A percentile compares a stretch with the other conserved stretches of the same genome.
phyloP scores from a whole-genome alignment of 2,329 filamentous ascomycete species.

The Colletotrichum filicis region DNA sequence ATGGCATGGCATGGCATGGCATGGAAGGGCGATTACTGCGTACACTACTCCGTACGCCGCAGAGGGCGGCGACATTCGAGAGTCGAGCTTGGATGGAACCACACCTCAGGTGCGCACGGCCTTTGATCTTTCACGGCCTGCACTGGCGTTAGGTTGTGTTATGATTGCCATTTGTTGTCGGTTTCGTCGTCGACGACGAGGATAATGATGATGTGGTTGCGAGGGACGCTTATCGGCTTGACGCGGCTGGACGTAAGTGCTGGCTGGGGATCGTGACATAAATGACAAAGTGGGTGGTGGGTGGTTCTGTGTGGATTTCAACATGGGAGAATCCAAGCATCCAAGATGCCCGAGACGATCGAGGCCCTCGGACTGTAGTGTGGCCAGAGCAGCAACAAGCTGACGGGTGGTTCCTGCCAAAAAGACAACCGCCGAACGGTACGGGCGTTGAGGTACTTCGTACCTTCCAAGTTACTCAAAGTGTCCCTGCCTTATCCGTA shows the following conservation, averaged over 20 bases:
- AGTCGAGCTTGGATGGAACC: conserved; percentile 3
- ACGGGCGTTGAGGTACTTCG: background rate
- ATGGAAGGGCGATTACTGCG: background rate
- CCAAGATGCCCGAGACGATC: conserved; percentile 27
- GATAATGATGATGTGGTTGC: background rate
- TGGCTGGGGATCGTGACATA: background rate
- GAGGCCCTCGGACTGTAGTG: conserved; percentile 1
- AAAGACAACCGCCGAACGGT: background rate
- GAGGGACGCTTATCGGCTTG: background rate
- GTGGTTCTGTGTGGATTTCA: background rate
- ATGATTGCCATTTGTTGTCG: background rate
- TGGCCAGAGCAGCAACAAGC: background rate
- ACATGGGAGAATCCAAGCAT: background rate
- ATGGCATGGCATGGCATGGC: conserved; percentile 1
- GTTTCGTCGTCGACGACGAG: no score
- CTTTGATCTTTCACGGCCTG: conserved; percentile 9
- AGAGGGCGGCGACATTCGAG: background rate
- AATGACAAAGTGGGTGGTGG: background rate
- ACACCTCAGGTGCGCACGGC: conserved; percentile 17
- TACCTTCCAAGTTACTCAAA: background rate
- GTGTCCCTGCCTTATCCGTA: background rate
- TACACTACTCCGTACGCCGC: no score
- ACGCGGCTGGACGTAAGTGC: background rate
- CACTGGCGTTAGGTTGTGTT: background rate
- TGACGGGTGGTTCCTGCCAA: background rate